Evolutionary conservation across 371 early-diverging fungal genomes (phyloP).

Genomic region (Batkoa obscura): DNA sequence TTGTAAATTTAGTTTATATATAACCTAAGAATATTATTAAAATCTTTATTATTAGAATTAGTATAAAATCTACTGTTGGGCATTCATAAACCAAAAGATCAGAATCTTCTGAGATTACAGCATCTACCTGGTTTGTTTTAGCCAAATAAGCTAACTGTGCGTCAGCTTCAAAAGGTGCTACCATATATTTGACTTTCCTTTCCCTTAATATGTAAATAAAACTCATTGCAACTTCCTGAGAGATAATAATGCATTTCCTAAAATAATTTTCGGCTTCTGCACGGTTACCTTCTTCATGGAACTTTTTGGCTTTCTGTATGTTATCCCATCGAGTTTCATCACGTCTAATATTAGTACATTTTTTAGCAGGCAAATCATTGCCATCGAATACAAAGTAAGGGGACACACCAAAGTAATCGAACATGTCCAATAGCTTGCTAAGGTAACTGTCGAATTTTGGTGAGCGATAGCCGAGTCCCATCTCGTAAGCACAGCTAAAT

Average conservation of each 20-base stretch:
- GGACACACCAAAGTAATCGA: constrained; percentile 42
- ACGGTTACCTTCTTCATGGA: constrained; percentile 23
- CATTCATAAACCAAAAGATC: constrained; percentile 94
- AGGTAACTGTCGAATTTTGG: constrained; percentile 42
- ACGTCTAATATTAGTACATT: constrained; percentile 51
- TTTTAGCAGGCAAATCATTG: constrained; percentile 69
- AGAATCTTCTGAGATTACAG: constrained; percentile 92
- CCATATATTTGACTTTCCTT: constrained; percentile 51
- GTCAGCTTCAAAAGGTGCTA: constrained; percentile 98
- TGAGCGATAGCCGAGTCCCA: constrained; percentile 38
- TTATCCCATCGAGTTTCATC: constrained; percentile 26
- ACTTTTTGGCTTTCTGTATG: constrained; percentile 23
- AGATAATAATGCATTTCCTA: constrained; percentile 46
- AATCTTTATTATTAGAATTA: no score
- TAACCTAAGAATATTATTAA: constrained; percentile 21
- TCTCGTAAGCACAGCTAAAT: constrained; percentile 56
- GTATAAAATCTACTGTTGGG: no score
- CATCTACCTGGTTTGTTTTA: constrained; percentile 43
- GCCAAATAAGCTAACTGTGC: constrained; percentile 87
- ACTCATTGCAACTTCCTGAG: constrained; percentile 53
- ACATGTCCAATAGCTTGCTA: constrained; percentile 44
- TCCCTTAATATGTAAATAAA: constrained; percentile 53
- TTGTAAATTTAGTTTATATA: constrained; percentile 59
- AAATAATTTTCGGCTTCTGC: constrained; percentile 48
- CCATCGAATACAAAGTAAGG: constrained; percentile 97